Percentiles rank a stretch among this genome's conserved stretches.
Conservation (phyloP, 495 filamentous ascomycete species). For the Aspergillus saccharolyticus region DNA sequence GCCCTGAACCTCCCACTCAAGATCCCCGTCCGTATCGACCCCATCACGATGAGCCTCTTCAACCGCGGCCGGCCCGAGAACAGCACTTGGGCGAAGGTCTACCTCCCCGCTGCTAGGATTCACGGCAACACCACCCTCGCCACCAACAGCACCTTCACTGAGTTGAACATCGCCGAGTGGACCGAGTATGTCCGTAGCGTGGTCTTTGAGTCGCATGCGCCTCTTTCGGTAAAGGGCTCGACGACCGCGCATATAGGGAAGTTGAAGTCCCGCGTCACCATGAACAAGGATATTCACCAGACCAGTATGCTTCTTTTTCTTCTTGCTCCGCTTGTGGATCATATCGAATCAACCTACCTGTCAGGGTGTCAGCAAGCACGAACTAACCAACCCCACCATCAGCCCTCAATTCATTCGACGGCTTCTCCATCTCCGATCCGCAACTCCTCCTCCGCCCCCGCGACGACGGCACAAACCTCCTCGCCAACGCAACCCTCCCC, state of each 20-base stretch:
- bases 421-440: slow-evolving; percentile 25
- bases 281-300: slow-evolving; percentile 35
- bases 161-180: slow-evolving; percentile 28
- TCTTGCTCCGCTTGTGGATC: neutral
- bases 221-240: slow-evolving; percentile 26
- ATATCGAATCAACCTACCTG: no score
- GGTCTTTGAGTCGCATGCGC: slow-evolving; percentile 26
- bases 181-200: slow-evolving; percentile 31
- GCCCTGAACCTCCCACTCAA: slow-evolving; percentile 33
- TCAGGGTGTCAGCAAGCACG: neutral
- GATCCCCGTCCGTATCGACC: slow-evolving; percentile 35
- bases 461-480: slow-evolving; percentile 30
- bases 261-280: slow-evolving; percentile 29
- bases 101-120: slow-evolving; percentile 25
- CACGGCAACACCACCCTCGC: slow-evolving; percentile 34
- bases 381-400: slow-evolving; percentile 2
- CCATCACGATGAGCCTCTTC: slow-evolving; percentile 31
- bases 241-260: slow-evolving; percentile 35
- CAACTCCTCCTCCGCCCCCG: slow-evolving; percentile 19
- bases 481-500: slow-evolving; percentile 34
- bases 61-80: slow-evolving; percentile 23
- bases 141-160: slow-evolving; percentile 19
- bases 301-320: slow-evolving; percentile 23
- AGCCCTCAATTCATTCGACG: slow-evolving; percentile 28
- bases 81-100: slow-evolving; percentile 25